Evolutionary conservation across 345 rosid species (phyloP).

Genomic region (Orychophragmus violaceus): DNA sequence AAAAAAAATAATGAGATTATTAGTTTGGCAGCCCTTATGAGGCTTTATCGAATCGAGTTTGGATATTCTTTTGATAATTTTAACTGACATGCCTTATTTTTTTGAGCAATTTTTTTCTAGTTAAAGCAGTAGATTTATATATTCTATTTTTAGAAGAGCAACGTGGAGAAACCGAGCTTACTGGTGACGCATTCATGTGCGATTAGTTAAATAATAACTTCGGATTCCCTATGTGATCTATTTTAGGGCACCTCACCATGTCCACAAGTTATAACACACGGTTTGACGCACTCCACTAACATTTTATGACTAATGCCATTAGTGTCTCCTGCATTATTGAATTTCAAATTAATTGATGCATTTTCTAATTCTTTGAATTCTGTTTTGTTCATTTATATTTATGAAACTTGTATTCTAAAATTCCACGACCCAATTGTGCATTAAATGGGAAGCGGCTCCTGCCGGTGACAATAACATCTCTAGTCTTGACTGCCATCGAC

Average conservation of each 20-base stretch:
- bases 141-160: neutral
- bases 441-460: neutral
- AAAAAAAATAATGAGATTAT: neutral
- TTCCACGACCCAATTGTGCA: neutral
- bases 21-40: neutral
- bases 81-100: neutral
- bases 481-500: neutral
- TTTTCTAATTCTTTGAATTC: neutral
- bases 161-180: conserved; percentile 9
- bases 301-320: neutral
- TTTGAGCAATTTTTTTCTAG: no score
- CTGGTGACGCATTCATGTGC: conserved; percentile 12
- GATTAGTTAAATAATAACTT: neutral
- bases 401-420: neutral
- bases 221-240: conserved; percentile 8
- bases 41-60: neutral
- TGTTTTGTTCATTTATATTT: neutral
- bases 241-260: conserved; percentile 10
- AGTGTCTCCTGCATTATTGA: neutral
- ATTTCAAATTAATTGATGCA: neutral
- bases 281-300: neutral
- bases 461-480: neutral
- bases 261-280: conserved; percentile 6
- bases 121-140: neutral
- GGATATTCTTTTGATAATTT: neutral